These are phyloP conservation scores for Boletus rubropictus DNA, from an alignment of 768 basidiomycete genomes.

Conservation along the genomic window DNA sequence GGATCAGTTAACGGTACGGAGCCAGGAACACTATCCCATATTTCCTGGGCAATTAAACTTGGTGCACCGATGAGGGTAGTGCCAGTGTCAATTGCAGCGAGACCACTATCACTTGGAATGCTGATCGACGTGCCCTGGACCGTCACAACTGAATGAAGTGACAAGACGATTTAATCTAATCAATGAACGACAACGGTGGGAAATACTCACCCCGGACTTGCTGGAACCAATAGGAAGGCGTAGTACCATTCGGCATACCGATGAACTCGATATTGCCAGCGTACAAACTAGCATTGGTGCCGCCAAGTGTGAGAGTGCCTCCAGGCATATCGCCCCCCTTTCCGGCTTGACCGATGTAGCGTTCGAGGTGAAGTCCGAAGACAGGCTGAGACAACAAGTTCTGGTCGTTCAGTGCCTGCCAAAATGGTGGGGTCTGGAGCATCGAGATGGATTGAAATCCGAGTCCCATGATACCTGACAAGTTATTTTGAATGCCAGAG, in stretches of 20 bases:
- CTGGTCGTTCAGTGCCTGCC: slow-evolving; percentile 45
- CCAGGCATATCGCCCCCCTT: slow-evolving; percentile 41
- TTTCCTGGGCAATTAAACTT: slow-evolving; percentile 44
- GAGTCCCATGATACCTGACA: slow-evolving; percentile 69
- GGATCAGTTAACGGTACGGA: slow-evolving; percentile 39
- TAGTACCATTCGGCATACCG: slow-evolving; percentile 33
- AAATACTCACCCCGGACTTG: slow-evolving; percentile 40
- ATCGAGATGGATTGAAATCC: slow-evolving; percentile 56
- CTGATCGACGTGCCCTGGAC: slow-evolving; percentile 47
- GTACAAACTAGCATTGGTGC: slow-evolving; percentile 49
- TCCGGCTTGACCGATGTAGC: slow-evolving; percentile 34
- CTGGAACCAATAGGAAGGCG: slow-evolving; percentile 54
- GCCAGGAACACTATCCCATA: slow-evolving; percentile 63
- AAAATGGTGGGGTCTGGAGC: slow-evolving; percentile 54
- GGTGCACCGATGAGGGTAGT: slow-evolving; percentile 90
- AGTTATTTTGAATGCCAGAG: neutral
- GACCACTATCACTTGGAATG: slow-evolving; percentile 35
- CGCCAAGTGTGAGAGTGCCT: slow-evolving; percentile 68
- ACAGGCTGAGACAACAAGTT: slow-evolving; percentile 43
- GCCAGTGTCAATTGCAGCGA: slow-evolving; percentile 85
- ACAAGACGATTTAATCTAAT: neutral
- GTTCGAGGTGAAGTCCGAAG: slow-evolving; percentile 60
- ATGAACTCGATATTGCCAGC: slow-evolving; percentile 63
- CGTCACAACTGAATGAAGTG: slow-evolving; percentile 41
- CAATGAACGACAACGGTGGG: neutral